phyloP scores from a whole-genome alignment of 495 filamentous ascomycete genomes.

The Aspergillus baeticus region DNA sequence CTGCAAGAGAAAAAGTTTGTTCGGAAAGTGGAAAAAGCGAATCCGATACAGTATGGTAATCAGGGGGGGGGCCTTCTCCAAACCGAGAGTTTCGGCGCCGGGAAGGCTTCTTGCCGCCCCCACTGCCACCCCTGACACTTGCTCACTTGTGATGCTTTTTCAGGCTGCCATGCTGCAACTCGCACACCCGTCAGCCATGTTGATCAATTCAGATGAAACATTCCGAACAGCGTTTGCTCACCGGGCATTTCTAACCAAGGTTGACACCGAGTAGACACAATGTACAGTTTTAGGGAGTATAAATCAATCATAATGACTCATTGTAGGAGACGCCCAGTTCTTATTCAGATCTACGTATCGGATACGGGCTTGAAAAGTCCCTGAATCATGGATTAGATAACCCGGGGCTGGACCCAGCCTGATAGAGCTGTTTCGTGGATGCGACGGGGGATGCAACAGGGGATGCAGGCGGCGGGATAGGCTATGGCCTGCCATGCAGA shows the following conservation, averaged over 20 bases:
- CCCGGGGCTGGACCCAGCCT: neutral
- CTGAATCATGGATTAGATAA: neutral
- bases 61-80: neutral
- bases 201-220: no score
- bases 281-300: no score
- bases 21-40: neutral
- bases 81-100: neutral
- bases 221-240: no score
- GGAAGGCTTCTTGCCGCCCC: constrained; percentile 1
- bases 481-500: neutral
- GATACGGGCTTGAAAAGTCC: neutral
- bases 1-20: neutral
- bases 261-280: no score
- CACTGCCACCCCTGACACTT: constrained; percentile 4
- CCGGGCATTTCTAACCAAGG: no score
- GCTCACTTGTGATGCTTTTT: neutral
- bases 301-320: no score
- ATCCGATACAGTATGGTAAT: neutral
- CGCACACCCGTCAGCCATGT: neutral
- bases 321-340: no score
- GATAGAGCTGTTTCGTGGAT: neutral
- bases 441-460: no score
- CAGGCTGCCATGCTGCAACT: neutral
- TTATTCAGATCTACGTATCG: neutral
- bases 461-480: no score